A percentile compares a stretch with the other conserved stretches of the same genome.
Evolutionary conservation across 768 basidiomycete genomes (phyloP).

Genomic region (Zangia roseola): DNA sequence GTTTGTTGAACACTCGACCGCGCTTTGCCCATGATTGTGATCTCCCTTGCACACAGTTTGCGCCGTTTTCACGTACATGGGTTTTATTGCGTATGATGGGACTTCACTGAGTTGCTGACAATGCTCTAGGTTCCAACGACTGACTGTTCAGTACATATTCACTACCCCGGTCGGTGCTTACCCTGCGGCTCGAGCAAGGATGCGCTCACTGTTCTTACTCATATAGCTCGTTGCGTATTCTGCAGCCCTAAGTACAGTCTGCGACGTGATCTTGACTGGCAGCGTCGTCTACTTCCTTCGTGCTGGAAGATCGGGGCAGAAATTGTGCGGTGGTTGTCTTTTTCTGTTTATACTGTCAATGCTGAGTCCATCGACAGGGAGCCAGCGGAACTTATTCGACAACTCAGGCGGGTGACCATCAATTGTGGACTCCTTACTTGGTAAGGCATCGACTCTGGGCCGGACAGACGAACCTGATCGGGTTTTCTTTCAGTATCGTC

Average conservation of each 20-base stretch:
- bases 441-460: neutral
- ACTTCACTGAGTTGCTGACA: neutral
- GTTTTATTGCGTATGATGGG: neutral
- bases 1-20: neutral
- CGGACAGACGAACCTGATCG: neutral
- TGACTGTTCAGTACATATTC: constrained; percentile 1
- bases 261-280: constrained; percentile 2
- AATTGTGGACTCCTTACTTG: constrained; percentile 6
- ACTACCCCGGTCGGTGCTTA: constrained; percentile 1
- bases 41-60: neutral
- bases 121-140: neutral
- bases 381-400: neutral
- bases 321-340: neutral
- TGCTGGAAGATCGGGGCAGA: neutral
- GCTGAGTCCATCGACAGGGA: neutral
- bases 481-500: neutral
- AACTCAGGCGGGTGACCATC: constrained; percentile 2
- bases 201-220: neutral
- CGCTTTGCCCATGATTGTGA: neutral
- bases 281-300: constrained; percentile 6
- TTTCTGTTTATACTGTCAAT: neutral
- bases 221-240: constrained; percentile 1
- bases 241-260: neutral
- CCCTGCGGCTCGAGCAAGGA: neutral
- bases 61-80: neutral